These are phyloP conservation scores for Penicillium aurantiogriseum DNA, from an alignment of 2,329 filamentous ascomycete genomes.

Conservation along the genomic window DNA sequence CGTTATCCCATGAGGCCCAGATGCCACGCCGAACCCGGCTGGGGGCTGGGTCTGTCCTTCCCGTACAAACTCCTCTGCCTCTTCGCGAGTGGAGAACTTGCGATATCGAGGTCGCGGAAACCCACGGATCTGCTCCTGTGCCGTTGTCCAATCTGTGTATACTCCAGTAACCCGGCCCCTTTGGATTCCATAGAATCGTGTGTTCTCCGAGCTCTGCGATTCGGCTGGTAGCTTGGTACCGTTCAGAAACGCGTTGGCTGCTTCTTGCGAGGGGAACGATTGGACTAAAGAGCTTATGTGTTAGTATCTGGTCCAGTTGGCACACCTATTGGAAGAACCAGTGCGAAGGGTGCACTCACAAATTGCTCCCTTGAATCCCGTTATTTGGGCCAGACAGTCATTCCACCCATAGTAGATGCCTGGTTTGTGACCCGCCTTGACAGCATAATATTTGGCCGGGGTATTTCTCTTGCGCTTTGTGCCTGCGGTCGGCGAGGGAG, in stretches of 20 bases:
- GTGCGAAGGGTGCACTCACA: slow-evolving; percentile 56
- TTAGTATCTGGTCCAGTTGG: background rate
- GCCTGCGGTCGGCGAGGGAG: slow-evolving; percentile 40
- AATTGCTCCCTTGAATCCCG: slow-evolving; percentile 62
- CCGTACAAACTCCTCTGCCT: slow-evolving; percentile 74
- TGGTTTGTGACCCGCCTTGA: slow-evolving; percentile 58
- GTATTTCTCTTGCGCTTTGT: slow-evolving; percentile 56
- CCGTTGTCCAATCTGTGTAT: slow-evolving; percentile 67
- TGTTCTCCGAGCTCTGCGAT: slow-evolving; percentile 38
- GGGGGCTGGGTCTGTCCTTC: slow-evolving; percentile 35
- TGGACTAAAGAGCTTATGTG: slow-evolving; percentile 60
- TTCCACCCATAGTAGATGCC: slow-evolving; percentile 64
- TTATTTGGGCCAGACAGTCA: slow-evolving; percentile 62
- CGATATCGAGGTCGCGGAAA: slow-evolving; percentile 68
- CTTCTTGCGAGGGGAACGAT: slow-evolving; percentile 69
- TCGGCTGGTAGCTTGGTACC: slow-evolving; percentile 53
- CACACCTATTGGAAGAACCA: background rate
- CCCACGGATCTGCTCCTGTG: slow-evolving; percentile 70
- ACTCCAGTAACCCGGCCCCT: slow-evolving; percentile 59
- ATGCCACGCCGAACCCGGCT: slow-evolving; percentile 31
- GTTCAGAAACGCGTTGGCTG: slow-evolving; percentile 75
- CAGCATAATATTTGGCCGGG: slow-evolving; percentile 62
- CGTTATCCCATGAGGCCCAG: slow-evolving; percentile 41
- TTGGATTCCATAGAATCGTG: slow-evolving; percentile 61
- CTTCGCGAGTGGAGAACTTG: slow-evolving; percentile 64